Evolutionary conservation across 2,329 filamentous ascomycete species (phyloP), one percentile per base, ranked within the genome.

Genomic region (Curvularia eragrostidis): DNA sequence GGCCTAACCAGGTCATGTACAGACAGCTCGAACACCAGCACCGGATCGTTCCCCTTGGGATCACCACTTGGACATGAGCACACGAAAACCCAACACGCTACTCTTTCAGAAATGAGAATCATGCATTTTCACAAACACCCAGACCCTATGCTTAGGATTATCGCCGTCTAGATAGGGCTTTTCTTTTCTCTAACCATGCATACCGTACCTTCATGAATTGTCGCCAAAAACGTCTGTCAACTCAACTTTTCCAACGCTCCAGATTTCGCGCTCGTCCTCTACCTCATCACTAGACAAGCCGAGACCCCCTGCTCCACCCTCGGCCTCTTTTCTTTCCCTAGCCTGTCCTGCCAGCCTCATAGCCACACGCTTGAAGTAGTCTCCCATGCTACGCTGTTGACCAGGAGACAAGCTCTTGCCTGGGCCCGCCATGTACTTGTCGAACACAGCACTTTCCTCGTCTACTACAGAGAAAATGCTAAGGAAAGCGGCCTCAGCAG

Each of bases 361-460:
- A 1, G 92, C 92, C 63, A 99, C 91, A 41, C 95, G 84, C 83
- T 97, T 97, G 81, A 98, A 98, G 80, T 99, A 99, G 76, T 99
- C 95, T 58, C 89, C 85, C 90, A 99, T 97, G 75, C 89, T 93
- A 67, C 94, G 85, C 84, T 96, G 95, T 18, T 87, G 87, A 39
- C 86, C 89, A 0, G 91, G 79, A 8, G 88, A 83, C 58, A 97
- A 78, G 3, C 87, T 85, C 49, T 85, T 85, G 5, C 80, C 83
- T 1, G 88, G 83, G 0, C 88, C 87, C 9, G 85, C 82, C 81
- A 97, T 88, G 78, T 93, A 98, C 79, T 93, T 93, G 68, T 97
- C 93, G 75, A 97, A 98, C 19, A 97, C 87, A 62, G 86, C 88
- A 58, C 83, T 84, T 73, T 97, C 95, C 62, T 93, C 89, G 43